Evolutionary conservation across 495 filamentous ascomycete species (phyloP).

Genomic region (Daldinia vernicosa): DNA sequence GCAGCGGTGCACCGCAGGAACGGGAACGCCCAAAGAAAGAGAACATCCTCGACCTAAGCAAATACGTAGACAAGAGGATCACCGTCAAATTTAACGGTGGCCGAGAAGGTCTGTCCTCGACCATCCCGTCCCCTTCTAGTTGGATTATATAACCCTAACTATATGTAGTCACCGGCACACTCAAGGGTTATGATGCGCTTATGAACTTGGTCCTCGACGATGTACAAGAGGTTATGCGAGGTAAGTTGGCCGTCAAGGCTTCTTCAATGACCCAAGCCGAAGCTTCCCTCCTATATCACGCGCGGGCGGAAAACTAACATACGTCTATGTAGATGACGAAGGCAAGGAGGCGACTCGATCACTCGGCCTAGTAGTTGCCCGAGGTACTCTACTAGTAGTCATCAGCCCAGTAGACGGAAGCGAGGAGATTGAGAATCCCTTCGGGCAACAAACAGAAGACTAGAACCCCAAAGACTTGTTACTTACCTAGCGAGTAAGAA

Average conservation of each 20-base stretch:
- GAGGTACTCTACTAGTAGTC: slow-evolving; percentile 89
- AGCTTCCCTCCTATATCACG: not conserved
- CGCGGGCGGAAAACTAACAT: slow-evolving; percentile 15
- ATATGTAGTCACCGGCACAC: slow-evolving; percentile 76
- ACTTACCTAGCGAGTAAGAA: not conserved
- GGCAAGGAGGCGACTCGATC: slow-evolving; percentile 85
- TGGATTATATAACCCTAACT: not conserved
- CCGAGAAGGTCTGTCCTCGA: slow-evolving; percentile 74
- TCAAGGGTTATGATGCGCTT: slow-evolving; percentile 95
- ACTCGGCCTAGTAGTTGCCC: slow-evolving; percentile 89
- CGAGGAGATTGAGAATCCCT: slow-evolving; percentile 95
- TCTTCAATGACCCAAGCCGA: not conserved
- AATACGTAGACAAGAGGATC: slow-evolving; percentile 96
- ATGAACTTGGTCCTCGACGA: slow-evolving; percentile 98
- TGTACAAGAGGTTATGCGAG: slow-evolving; percentile 86
- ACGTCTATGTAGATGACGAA: slow-evolving; percentile 77
- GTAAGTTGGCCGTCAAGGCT: slow-evolving; percentile 57
- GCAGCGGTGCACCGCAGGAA: slow-evolving; percentile 54
- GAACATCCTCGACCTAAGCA: slow-evolving; percentile 92
- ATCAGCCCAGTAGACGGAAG: slow-evolving; percentile 94
- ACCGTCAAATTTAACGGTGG: slow-evolving; percentile 96
- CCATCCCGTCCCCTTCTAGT: not conserved
- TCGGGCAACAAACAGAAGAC: slow-evolving; percentile 73
- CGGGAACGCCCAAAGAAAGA: slow-evolving; percentile 92
- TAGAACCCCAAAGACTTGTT: not conserved